These are phyloP conservation scores for Tetrapisispora pingtungensis DNA, from an alignment of 805 yeast genomes.

Conservation along the genomic window DNA sequence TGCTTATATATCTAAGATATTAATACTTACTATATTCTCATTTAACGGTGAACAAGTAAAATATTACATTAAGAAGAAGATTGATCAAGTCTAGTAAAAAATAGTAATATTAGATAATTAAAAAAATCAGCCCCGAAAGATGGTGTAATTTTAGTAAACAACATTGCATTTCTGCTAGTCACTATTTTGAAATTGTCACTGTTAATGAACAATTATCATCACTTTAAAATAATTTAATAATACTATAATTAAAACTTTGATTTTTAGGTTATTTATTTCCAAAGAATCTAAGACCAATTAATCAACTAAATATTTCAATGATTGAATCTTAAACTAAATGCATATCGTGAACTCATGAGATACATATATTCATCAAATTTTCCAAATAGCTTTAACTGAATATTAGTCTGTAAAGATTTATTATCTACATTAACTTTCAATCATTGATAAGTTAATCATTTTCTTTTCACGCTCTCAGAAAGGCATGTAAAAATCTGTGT, in stretches of 20 bases:
- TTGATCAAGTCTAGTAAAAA: not conserved
- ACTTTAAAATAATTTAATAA: conserved; percentile 8
- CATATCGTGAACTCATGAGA: not conserved
- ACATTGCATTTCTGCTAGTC: conserved; percentile 31
- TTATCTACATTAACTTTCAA: too few species aligned
- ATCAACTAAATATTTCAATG: too few species aligned
- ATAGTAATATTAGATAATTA: not conserved
- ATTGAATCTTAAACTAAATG: not conserved
- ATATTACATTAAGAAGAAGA: not conserved
- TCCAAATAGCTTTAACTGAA: not conserved
- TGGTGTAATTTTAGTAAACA: conserved; percentile 31
- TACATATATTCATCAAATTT: not conserved
- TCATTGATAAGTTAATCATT: too few species aligned
- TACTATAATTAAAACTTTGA: not conserved
- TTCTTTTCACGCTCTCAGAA: too few species aligned
- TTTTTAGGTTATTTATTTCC: too few species aligned
- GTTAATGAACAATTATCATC: conserved; percentile 29
- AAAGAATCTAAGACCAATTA: too few species aligned
- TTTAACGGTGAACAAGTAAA: too few species aligned
- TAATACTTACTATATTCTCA: too few species aligned
- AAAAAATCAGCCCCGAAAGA: conserved; percentile 33
- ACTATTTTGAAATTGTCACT: conserved; percentile 23
- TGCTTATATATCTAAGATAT: too few species aligned
- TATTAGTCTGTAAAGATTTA: too few species aligned
- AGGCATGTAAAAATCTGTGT: too few species aligned